Percentiles rank a stretch among this genome's conserved stretches.
These are phyloP conservation scores for Lindgomyces ingoldianus DNA, from an alignment of 495 filamentous ascomycete genomes.

Conservation along the genomic window DNA sequence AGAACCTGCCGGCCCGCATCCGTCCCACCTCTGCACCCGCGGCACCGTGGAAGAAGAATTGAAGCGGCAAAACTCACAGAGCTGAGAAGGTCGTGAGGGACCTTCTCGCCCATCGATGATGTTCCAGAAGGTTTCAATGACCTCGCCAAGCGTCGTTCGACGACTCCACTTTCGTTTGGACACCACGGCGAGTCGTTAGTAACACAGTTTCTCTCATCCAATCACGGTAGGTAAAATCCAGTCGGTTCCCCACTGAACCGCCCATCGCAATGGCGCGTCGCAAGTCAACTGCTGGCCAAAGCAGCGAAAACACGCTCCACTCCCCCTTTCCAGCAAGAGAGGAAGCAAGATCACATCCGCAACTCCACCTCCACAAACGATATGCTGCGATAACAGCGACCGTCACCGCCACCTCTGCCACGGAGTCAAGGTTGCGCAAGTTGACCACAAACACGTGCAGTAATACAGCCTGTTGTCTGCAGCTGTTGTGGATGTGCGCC, in stretches of 20 bases:
- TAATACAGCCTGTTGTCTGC: constrained; percentile 1
- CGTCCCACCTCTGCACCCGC: too few relatives aligned
- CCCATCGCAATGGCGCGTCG: constrained; percentile 22
- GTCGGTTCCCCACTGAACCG: constrained; percentile 10
- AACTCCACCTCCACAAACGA: not conserved
- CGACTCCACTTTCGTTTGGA: not conserved
- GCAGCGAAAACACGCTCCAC: not conserved
- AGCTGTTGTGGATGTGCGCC: not conserved
- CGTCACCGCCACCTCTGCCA: not conserved
- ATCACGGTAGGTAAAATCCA: not conserved
- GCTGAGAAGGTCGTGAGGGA: not conserved
- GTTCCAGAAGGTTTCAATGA: not conserved
- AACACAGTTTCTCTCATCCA: not conserved
- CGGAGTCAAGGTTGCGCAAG: not conserved
- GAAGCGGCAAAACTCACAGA: too few relatives aligned
- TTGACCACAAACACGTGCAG: constrained; percentile 21
- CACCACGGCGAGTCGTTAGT: not conserved
- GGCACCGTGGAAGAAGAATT: too few relatives aligned
- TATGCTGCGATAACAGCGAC: not conserved
- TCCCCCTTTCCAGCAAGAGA: not conserved
- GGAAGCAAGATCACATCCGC: not conserved
- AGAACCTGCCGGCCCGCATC: too few relatives aligned
- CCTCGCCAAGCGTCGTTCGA: not conserved
- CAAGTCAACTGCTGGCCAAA: constrained; percentile 1
- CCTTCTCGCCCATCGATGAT: not conserved